Base-by-base conservation (phyloP, 768 basidiomycete genomes). In the Auricularia sp. region DNA sequence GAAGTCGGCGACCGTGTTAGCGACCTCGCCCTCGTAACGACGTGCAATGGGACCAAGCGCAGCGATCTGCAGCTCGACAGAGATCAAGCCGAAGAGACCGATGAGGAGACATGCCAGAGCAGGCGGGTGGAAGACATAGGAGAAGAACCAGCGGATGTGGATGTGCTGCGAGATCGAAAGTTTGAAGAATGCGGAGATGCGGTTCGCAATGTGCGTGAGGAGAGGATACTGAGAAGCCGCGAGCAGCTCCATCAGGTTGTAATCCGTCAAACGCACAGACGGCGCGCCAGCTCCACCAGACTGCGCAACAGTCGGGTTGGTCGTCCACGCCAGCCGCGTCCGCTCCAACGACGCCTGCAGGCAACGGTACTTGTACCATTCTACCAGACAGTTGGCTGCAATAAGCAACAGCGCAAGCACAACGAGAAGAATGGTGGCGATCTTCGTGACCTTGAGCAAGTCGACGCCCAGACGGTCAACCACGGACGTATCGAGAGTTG, bases 71-170 rank as follows among this genome's bases (percentile, higher is more conserved):
- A 96, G 78, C 75, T 98, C 81, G 36, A 98, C 86, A 36, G 87
- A 87, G 58, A 98, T 74, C 12, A 98, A 75, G 10, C 95, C 95
- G 68, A 98, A 86, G 68, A 94, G 77, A n/a, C 95, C 94, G 69
- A 98, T 91, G 66, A 94, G 83, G 73, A 99, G 86, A 71, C 94
- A 91, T 0, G 91, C 88, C 56, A 96, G 82, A 0, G 93, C 94
- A 1, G 92, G 90, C 2, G 93, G 85, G 71, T 98, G 91, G 74
- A 93, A 91, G 65, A 99, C 79, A 76, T 97, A 97, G 70, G 90
- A 83, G 70, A 90, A 79, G 75, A 96, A 92, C 92, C 93, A 99
- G 65, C 86, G 85, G 18, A 91, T 74, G 69, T 90, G 83, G 33
- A 81, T 42, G 69, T 91, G 83, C 65, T 88, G 81, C 43, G 80